Evolutionary conservation across 805 yeast genomes (phyloP), one percentile per base, ranked within the genome.

Genomic region (Barnettozyma vustinii): DNA sequence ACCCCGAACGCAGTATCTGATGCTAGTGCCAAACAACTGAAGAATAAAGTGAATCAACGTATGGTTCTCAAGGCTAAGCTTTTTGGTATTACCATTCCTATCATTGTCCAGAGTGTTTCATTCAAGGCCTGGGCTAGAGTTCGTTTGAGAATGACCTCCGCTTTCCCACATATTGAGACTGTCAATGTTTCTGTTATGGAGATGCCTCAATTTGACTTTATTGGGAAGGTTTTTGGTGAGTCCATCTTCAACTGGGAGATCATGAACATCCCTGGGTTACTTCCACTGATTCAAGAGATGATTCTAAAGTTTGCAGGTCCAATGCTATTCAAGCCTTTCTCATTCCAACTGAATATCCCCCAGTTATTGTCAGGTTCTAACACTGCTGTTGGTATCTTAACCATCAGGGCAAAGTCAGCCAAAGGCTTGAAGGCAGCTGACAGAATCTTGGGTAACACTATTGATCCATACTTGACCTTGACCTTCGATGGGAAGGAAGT

Each of bases 121-220:
- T 86, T 92, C 64, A 76, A 72, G 51, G 89, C 87, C 12, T 72
- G 79, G 52, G 77, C 84, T 42, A 79, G 98, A 66, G 80, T 94
- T 46, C 76, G 97, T 61, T 67, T 95, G 63, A 86, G 90, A 74
- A 83, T 94, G 83, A 92, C 88, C 85, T 67, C 89, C 3, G 75
- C 87, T 9, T 90, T 86, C 68, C 99, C 99, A 3, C 98, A 94
- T 69, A 74, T 94, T 52, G 95, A 94, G 65, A 91, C 97, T 1
- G 83, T 90, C 20, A 91, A 86, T 61, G 79, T 94, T 27, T 83
- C 96, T 16, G 70, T 95, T 56, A 72, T 90, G 68, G 92, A 88
- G 51, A 84, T 94, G 35, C 97, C 98, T 9, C 77, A 83, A 56
- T 80, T 92, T 66, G 99, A 95, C 67, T 94, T 91, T 64, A 78